phyloP scores from a whole-genome alignment of 2,329 filamentous ascomycete species.

The Fusarium tupiense region DNA sequence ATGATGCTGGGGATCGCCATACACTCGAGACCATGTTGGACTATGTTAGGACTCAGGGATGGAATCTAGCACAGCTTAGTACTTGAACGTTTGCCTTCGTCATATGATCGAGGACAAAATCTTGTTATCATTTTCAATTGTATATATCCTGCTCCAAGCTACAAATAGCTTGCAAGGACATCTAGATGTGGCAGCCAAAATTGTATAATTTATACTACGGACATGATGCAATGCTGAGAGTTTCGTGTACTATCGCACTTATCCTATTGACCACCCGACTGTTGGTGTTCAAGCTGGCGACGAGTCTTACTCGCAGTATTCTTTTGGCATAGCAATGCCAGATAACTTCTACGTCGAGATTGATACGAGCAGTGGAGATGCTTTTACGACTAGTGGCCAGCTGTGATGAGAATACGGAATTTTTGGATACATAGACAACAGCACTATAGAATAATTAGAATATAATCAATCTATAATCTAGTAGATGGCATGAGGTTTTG shows the following conservation, averaged over 20 bases:
- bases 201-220: too few species aligned
- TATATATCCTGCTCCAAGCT: too few species aligned
- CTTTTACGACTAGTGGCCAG: fast-evolving
- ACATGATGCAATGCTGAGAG: too few species aligned
- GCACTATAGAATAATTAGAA: neutral
- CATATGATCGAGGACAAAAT: too few species aligned
- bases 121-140: too few species aligned
- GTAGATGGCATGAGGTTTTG: neutral
- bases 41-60: too few species aligned
- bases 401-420: neutral
- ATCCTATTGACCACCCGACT: fast-evolving
- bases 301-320: neutral
- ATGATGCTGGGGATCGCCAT: too few species aligned
- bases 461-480: neutral
- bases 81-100: too few species aligned
- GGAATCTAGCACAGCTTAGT: too few species aligned
- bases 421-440: fast-evolving
- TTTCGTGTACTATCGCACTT: neutral
- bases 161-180: too few species aligned
- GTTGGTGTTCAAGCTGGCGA: neutral
- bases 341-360: neutral
- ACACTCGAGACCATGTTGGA: too few species aligned
- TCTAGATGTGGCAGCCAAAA: too few species aligned
- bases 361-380: neutral
- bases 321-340: fast-evolving